Evolutionary conservation across 2,329 filamentous ascomycete genomes (phyloP).

Genomic region (Neofusicoccum kwambonambiense): DNA sequence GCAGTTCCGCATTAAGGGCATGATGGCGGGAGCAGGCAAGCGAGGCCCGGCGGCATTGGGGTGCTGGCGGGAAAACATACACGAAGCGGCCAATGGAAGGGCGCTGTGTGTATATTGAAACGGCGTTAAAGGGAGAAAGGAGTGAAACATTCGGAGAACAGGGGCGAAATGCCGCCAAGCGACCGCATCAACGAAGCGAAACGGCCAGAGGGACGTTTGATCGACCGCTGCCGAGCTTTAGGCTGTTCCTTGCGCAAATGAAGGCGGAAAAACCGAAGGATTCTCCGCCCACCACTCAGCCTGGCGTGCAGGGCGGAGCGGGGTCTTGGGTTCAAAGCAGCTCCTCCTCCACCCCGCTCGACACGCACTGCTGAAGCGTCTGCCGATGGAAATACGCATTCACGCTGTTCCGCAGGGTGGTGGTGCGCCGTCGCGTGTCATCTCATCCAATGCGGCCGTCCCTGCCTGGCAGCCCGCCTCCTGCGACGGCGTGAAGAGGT

Average conservation of each 20-base stretch:
- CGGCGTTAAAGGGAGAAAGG: neutral
- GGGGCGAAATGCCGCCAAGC: conserved; percentile 14
- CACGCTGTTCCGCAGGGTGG: neutral
- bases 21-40: neutral
- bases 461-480: neutral
- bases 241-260: conserved; percentile 5
- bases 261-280: conserved; percentile 4
- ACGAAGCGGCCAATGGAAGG: neutral
- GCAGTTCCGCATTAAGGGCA: conserved; percentile 9
- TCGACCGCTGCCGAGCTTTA: conserved; percentile 6
- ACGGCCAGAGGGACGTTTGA: conserved; percentile 5
- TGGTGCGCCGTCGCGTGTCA: neutral
- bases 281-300: conserved; percentile 2
- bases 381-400: neutral
- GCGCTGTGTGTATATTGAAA: conserved; percentile 5
- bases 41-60: conserved; percentile 8
- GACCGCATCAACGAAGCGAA: neutral
- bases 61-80: conserved; percentile 11
- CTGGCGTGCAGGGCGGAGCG: neutral
- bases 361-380: neutral
- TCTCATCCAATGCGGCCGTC: neutral
- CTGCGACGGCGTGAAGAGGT: neutral
- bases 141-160: conserved; percentile 8
- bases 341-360: neutral
- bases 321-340: neutral